Evolutionary conservation across 208 protist species (phyloP).

Genomic region (Wallacemonas sp.): DNA sequence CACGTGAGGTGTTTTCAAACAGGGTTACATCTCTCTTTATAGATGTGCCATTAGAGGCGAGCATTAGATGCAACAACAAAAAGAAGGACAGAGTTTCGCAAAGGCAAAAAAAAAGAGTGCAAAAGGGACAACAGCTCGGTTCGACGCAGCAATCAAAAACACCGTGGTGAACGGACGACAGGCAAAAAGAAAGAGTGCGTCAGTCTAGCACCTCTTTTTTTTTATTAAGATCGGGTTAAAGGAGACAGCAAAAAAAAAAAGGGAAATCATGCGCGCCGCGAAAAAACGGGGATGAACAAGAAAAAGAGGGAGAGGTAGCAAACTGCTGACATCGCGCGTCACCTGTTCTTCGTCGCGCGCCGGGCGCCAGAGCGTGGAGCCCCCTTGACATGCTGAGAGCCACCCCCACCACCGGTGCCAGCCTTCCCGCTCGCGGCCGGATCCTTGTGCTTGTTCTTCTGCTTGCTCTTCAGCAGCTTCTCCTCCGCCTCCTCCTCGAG

Average conservation of each 20-base stretch:
- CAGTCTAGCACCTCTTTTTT: slow-evolving; percentile 8
- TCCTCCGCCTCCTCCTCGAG: slow-evolving; percentile 52
- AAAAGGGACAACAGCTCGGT: background rate
- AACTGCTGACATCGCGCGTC: no score
- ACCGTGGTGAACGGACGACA: background rate
- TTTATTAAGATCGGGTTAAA: no score
- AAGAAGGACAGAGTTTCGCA: background rate
- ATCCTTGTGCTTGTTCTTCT: slow-evolving; percentile 8
- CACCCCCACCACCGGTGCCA: background rate
- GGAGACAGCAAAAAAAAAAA: no score
- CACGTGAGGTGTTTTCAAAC: no score
- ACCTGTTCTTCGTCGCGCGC: no score
- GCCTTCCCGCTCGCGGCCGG: background rate
- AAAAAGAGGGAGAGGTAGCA: no score
- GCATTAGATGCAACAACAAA: no score
- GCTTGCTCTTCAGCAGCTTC: slow-evolving; percentile 4
- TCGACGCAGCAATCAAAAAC: slow-evolving; percentile 8
- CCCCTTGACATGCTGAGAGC: background rate
- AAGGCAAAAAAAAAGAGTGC: background rate
- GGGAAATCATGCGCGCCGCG: no score
- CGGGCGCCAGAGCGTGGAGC: background rate
- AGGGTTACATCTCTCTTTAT: no score
- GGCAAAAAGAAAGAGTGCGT: slow-evolving; percentile 13
- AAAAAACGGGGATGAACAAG: no score
- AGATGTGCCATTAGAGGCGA: no score